Base-by-base conservation (phyloP, 106 monocot species). In the Triglochin maritima region DNA sequence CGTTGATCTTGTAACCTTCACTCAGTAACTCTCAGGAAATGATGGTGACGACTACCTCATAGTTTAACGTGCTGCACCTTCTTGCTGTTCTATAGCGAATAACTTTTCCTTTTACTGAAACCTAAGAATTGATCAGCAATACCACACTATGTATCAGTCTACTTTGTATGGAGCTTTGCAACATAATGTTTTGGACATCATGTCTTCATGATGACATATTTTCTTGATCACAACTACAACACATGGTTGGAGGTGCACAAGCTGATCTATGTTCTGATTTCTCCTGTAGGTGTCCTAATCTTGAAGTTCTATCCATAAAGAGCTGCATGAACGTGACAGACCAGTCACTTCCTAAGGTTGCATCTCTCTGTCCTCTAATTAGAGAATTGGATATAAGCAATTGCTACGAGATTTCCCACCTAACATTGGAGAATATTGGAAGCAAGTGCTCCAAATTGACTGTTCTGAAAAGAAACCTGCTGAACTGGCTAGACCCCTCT, bases 401-500 rank as follows among this genome's bases (percentile, higher is more conserved):
- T 53, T 96, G 96, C 70, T 91, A 96, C 45, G 96, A 96, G 47
- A 81, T 91, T 60, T 85, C 96, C 4, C 86, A 78, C 76, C 68
- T 78, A 69, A 80, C 96, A 44, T 75, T 91, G 41, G 83, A 91
- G 78, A 12, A 80, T 15, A 86, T 96, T 47, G 96, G 91, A 29
- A 66, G 71, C 6, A 78, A 71, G 48, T 96, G 96, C 63, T 74
- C 81, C 17, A 81, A 84, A 29, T 60, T 95, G 49, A 74, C 6
- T 6, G 71, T 84, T 55, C 83, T 96, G 49, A 91, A 80, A 64
- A 74, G 96, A 64, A 85, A 96, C 59, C 49, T 88, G 44, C 66
- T 96, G 75, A 96, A 96, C 69, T 96, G 96, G 96, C 76, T 91
- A 10, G 96, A 96, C 68, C 88, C 96, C 13, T 91, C 96, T 13